Base-by-base conservation (phyloP, 2,329 filamentous ascomycete species). In the Fusarium sp. region DNA sequence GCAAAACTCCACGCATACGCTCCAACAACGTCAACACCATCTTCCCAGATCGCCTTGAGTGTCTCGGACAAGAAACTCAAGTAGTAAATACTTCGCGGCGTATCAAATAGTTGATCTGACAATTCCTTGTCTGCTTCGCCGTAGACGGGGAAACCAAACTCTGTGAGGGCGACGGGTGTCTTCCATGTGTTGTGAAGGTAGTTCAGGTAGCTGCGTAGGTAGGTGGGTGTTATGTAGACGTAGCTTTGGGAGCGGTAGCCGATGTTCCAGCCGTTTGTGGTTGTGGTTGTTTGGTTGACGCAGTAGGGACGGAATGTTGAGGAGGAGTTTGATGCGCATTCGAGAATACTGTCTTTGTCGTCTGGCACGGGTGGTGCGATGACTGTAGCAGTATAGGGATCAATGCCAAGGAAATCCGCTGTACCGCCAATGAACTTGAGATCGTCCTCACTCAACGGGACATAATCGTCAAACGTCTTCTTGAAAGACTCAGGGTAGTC, bases 171-270 rank as follows among this genome's bases (percentile, higher is more conserved):
- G 11, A 87, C 80, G 0, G 86, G 85, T 0, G 78, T 75, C 35
- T 79, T 83, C 81, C 85, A 91, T 0, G 86, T 89, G 76, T 89
- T 89, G 82, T 85, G 88, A 4, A 91, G 78, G 73, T 90, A 90
- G 69, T 81, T 85, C 7, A 89, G 80, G 67, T 87, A 86, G 57
- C 81, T 82, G 56, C 87, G 83, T n/a, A 91, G 82, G 70, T 88
- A 90, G 4, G 82, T 83, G 0, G 88, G 89, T 0, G 89, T 86
- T 37, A 86, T 85, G 77, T 90, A 89, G n/a, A 87, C 84, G 73
- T 89, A 88, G 4, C 82, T 82, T 37, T 87, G 80, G 4, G 86
- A 88, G 15, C 83, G 81, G 67, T 89, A 88, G 23, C 88, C 88
- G 52, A 90, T 86, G 70, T 86, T 81, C 88, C 88, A 90, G 5